A percentile compares a stretch with the other conserved stretches of the same genome.
Conservation (phyloP, 345 rosid species). For the Citrus cavaleriei region DNA sequence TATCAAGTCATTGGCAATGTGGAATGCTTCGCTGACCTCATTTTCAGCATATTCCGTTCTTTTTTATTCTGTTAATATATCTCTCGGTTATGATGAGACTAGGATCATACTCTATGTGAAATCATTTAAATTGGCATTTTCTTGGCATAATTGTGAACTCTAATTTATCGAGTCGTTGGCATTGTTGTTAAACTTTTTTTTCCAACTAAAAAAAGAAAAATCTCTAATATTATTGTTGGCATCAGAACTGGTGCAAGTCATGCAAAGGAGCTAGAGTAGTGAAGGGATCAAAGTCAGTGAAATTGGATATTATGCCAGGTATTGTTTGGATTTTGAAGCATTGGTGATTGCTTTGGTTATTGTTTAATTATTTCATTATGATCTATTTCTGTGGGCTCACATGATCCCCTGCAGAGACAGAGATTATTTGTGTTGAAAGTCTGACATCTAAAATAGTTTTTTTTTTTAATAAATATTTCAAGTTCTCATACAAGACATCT, state of each 20-base stretch:
- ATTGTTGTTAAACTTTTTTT: background rate
- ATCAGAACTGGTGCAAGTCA: constrained; percentile 82
- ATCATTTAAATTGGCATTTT: background rate
- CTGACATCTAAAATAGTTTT: background rate
- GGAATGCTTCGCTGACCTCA: constrained; percentile 35
- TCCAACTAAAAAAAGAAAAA: background rate
- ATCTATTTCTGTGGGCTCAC: background rate
- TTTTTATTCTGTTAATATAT: background rate
- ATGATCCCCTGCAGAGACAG: background rate
- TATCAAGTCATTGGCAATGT: constrained; percentile 31
- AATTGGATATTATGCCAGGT: constrained; percentile 87
- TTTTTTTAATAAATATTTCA: too few species aligned
- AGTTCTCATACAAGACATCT: background rate
- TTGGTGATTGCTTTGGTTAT: constrained; percentile 3
- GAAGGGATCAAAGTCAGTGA: constrained; percentile 76
- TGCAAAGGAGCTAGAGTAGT: constrained; percentile 83
- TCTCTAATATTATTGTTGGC: constrained; percentile 16
- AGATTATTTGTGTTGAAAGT: background rate
- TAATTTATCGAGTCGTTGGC: background rate
- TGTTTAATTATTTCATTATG: background rate
- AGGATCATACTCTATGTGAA: background rate
- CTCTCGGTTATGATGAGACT: background rate
- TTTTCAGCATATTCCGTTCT: background rate
- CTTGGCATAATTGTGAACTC: background rate
- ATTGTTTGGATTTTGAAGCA: constrained; percentile 1